A percentile compares a stretch with the other conserved stretches of the same genome.
Evolutionary conservation across 305 asterid species (phyloP).

Genomic region (Fraxinus ornus): DNA sequence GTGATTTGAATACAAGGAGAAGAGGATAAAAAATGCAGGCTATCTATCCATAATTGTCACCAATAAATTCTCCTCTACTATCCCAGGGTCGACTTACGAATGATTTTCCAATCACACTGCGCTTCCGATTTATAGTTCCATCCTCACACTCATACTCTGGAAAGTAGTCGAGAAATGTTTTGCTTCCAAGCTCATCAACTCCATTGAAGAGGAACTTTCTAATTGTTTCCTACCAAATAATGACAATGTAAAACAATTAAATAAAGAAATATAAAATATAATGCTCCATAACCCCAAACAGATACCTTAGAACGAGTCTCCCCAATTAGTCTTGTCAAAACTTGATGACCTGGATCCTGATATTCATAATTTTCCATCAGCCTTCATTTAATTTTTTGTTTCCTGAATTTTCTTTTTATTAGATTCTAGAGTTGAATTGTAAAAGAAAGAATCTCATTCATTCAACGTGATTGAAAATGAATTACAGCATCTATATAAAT

Average conservation of each 20-base stretch:
- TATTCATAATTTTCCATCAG: conserved; percentile 18
- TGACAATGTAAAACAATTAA: background rate
- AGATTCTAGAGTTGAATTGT: too few species aligned
- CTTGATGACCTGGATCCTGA: conserved; percentile 88
- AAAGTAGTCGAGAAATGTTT: conserved; percentile 70
- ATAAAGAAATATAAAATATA: background rate
- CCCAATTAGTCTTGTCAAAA: conserved; percentile 65
- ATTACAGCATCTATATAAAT: too few species aligned
- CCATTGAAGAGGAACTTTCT: conserved; percentile 74
- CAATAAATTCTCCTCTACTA: conserved; percentile 67
- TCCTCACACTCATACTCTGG: conserved; percentile 78
- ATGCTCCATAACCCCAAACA: conserved; percentile 19
- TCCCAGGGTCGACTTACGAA: conserved; percentile 89
- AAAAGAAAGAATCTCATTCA: too few species aligned
- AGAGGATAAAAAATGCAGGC: background rate
- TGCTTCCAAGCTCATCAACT: conserved; percentile 60
- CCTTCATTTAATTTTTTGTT: background rate
- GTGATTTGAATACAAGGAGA: background rate
- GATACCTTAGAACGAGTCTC: conserved; percentile 70
- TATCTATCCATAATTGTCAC: conserved; percentile 32
- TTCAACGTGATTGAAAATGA: too few species aligned
- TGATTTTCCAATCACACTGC: conserved; percentile 90
- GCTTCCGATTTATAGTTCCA: conserved; percentile 61
- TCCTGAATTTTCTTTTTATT: background rate
- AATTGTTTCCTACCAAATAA: conserved; percentile 50